A percentile compares a stretch with the other conserved stretches of the same genome.
These are phyloP conservation scores for Fonsecaea pedrosoi DNA, from an alignment of 2,329 filamentous ascomycete genomes.

Conservation along the genomic window DNA sequence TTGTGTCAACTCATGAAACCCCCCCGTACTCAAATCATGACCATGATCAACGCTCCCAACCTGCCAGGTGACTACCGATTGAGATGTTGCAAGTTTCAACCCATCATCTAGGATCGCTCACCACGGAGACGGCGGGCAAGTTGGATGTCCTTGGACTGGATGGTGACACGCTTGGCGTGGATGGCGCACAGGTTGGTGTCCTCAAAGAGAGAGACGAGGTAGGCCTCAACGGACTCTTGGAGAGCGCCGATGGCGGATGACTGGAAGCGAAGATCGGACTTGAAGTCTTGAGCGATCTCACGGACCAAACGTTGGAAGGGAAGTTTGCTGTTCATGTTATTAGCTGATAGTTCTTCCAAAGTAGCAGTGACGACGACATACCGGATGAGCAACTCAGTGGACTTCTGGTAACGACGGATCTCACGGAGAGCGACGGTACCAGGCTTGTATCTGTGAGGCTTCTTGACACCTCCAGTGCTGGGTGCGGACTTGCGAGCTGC, in stretches of 20 bases:
- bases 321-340: constrained; percentile 93
- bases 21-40: constrained; percentile 30
- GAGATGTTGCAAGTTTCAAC: constrained; percentile 27
- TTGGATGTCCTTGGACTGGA: constrained; percentile 93
- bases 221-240: constrained; percentile 98
- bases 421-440: constrained; percentile 97
- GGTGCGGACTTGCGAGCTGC: constrained; percentile 97
- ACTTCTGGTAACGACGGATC: constrained; percentile 98
- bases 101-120: constrained; percentile 74
- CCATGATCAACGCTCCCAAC: constrained; percentile 23
- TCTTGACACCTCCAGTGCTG: constrained; percentile 96
- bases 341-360: constrained; percentile 93
- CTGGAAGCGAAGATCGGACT: constrained; percentile 96
- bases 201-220: constrained; percentile 97
- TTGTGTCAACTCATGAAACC: constrained; percentile 36
- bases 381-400: constrained; percentile 90
- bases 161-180: constrained; percentile 99
- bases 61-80: constrained; percentile 27
- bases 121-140: constrained; percentile 93
- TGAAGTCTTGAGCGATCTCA: constrained; percentile 96
- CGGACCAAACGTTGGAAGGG: constrained; percentile 97
- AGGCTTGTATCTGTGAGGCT: constrained; percentile 89
- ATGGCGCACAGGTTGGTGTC: constrained; percentile 99
- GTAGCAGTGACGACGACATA: constrained; percentile 52
- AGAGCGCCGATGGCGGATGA: constrained; percentile 96